Base-by-base conservation (phyloP, 2,329 filamentous ascomycete species). In the Microcyclospora tardicrescens region DNA sequence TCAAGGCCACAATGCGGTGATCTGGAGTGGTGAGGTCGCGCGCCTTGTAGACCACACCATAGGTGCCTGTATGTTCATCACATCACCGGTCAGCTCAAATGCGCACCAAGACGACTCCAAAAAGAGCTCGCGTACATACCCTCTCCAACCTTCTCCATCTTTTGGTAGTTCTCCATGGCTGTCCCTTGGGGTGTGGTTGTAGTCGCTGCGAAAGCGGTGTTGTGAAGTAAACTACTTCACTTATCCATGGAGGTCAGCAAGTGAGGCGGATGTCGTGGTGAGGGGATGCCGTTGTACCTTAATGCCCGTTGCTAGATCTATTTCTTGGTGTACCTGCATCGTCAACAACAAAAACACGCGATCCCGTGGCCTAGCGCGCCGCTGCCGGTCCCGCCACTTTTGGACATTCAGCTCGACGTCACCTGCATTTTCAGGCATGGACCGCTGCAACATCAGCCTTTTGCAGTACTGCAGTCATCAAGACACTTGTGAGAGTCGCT, bases 141-240 rank as follows among this genome's bases (percentile, higher is more conserved):
- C 75, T 94, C 86, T 63, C 86, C 86, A 56, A 94, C 86, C 72
- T 94, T 94, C 69, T 94, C 86, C 57, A 94, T 75, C 68, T 93
- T 93, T 66, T 93, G 84, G 63, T 94, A 94, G 66, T 93, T 93
- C 64, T 94, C 85, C 86, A 94, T 93, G 50, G 36, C 37, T 41
- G 35, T 19, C 19, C 19, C 19, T 24, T 24, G 19, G 19, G 4
- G 19, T 24, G 19, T 24, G 19, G 8, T 24, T 24, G 8, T 8
- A 5, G 19, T 24, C 8, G 19, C 19, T 24, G 19, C 4, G 19
- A 24, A 24, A 24, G 35, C 14, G 34, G 16, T 33, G 36, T 28
- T 27, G 38, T 36, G 33, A n/a, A n/a, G 15, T 13, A 28, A 8
- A 24, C 19, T 24, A 4, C 19, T 24, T 24, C 19, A 24, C 4